Base-by-base conservation (phyloP, 495 filamentous ascomycete species). In the Tuber brumale region DNA sequence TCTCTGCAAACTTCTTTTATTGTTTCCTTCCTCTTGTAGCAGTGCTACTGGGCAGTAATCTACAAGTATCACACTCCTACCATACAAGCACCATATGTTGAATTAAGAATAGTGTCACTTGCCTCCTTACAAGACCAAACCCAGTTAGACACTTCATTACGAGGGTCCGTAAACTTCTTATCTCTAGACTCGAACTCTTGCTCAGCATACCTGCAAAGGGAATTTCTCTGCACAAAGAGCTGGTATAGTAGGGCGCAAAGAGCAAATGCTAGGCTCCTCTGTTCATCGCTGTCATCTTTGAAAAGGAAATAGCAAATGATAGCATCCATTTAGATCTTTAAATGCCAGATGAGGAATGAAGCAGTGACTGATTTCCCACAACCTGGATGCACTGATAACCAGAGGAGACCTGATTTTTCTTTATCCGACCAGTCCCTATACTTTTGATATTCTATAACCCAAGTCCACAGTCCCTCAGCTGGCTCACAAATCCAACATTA, bases 211-310 rank as follows among this genome's bases (percentile, higher is more conserved):
- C 72, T 71, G 19, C 85, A 79, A 27, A 82, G 70, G 69, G 72
- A 72, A 27, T 66, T 39, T 41, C 80, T 73, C 8, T 70, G 66
- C 9, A 66, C 81, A 41, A 86, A 85, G 16, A 85, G 81, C 72
- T 85, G 84, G 70, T 85, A 85, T 7, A 86, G 79, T 4, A 87
- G 76, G n/a, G 83, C 79, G 41, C 72, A 82, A 19, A 86, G 72
- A 19, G 85, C 85, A 76, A 75, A 69, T 21, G 76, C 42, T 21
- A 71, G 74, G 39, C 45, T 18, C 42, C 73, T 81, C 9, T 80
- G 81, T 5, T 69, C 43, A 39, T 80, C 75, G 69, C 80, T 76
- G 31, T 77, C 73, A 10, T 44, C 43, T 16, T 44, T 44, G 43
- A 44, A 44, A 16, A 44, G 3, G 43, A 44, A 44, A 16, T 85